These are phyloP conservation scores for Rossbeevera mucosa DNA, from an alignment of 768 basidiomycete species.

Conservation along the genomic window DNA sequence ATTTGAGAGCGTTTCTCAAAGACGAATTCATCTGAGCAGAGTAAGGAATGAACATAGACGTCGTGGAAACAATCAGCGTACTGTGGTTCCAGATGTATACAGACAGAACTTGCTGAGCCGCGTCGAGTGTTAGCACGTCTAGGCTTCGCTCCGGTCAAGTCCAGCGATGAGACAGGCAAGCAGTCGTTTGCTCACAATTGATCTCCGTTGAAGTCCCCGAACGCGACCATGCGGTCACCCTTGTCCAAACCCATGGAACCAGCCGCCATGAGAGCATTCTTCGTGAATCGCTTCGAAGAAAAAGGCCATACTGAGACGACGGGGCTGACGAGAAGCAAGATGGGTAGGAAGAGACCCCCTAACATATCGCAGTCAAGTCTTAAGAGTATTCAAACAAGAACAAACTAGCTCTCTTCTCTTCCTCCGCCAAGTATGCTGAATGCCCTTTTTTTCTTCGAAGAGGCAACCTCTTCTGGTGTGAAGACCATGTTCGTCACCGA, in stretches of 20 bases:
- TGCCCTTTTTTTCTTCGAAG: too few relatives aligned
- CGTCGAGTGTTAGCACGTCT: slow-evolving; percentile 71
- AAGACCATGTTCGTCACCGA: too few relatives aligned
- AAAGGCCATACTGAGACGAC: slow-evolving; percentile 70
- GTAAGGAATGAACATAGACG: slow-evolving; percentile 2
- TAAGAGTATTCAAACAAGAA: too few relatives aligned
- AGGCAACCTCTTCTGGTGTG: too few relatives aligned
- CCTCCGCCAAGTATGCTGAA: too few relatives aligned
- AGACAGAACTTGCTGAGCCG: slow-evolving; percentile 73
- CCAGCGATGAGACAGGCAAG: background rate
- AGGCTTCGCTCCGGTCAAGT: slow-evolving; percentile 42
- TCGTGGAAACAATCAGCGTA: slow-evolving; percentile 28
- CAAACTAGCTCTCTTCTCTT: too few relatives aligned
- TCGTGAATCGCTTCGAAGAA: slow-evolving; percentile 76
- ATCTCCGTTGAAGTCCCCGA: slow-evolving; percentile 95
- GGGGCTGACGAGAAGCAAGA: slow-evolving; percentile 19
- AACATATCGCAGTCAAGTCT: too few relatives aligned
- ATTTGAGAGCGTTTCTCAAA: slow-evolving; percentile 51
- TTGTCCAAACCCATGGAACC: slow-evolving; percentile 74
- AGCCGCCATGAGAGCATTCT: slow-evolving; percentile 74
- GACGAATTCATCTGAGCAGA: slow-evolving; percentile 49
- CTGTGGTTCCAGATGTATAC: slow-evolving; percentile 83
- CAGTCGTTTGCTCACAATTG: slow-evolving; percentile 64
- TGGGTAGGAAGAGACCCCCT: slow-evolving; percentile 4
- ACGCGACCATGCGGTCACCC: slow-evolving; percentile 75